These are phyloP conservation scores for Pisolithus microcarpus DNA, from an alignment of 768 basidiomycete species.

Conservation along the genomic window DNA sequence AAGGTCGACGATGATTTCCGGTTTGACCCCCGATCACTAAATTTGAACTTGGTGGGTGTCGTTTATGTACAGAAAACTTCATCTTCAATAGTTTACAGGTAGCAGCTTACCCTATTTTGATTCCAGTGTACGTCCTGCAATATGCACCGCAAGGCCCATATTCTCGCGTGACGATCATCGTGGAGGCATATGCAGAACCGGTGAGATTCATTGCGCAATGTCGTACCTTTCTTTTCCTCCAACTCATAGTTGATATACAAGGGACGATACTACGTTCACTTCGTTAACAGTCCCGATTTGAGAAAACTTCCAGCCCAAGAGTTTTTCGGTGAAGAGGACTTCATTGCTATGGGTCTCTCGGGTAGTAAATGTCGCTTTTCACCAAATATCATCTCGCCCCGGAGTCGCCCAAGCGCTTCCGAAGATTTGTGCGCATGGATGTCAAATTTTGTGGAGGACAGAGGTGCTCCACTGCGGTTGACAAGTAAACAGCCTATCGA, in stretches of 20 bases:
- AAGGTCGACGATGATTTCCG: slow-evolving; percentile 32
- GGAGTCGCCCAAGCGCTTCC: slow-evolving; percentile 24
- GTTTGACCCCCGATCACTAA: slow-evolving; percentile 39
- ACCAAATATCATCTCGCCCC: slow-evolving; percentile 13
- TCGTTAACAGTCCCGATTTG: slow-evolving; percentile 9
- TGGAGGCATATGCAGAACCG: slow-evolving; percentile 20
- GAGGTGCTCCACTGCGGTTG: slow-evolving; percentile 17
- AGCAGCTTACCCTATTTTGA: slow-evolving; percentile 53
- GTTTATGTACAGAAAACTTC: not conserved
- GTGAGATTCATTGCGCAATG: slow-evolving; percentile 9
- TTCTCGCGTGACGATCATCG: slow-evolving; percentile 23
- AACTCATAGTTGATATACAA: slow-evolving; percentile 1
- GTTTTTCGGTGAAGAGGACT: slow-evolving; percentile 18
- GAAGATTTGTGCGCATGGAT: slow-evolving; percentile 28
- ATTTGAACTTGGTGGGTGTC: slow-evolving; percentile 37
- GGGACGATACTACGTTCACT: slow-evolving; percentile 23
- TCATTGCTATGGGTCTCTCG: slow-evolving; percentile 9
- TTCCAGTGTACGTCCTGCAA: slow-evolving; percentile 56
- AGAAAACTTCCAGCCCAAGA: slow-evolving; percentile 18
- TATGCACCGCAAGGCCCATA: slow-evolving; percentile 32
- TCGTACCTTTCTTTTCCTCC: not conserved
- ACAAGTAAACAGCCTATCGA: slow-evolving; percentile 14
- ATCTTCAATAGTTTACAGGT: slow-evolving; percentile 30
- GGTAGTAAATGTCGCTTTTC: slow-evolving; percentile 10
- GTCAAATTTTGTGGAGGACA: slow-evolving; percentile 19